Evolutionary conservation across 1,284 basidiomycete species (phyloP).

Genomic region (Leccinum solheimii): DNA sequence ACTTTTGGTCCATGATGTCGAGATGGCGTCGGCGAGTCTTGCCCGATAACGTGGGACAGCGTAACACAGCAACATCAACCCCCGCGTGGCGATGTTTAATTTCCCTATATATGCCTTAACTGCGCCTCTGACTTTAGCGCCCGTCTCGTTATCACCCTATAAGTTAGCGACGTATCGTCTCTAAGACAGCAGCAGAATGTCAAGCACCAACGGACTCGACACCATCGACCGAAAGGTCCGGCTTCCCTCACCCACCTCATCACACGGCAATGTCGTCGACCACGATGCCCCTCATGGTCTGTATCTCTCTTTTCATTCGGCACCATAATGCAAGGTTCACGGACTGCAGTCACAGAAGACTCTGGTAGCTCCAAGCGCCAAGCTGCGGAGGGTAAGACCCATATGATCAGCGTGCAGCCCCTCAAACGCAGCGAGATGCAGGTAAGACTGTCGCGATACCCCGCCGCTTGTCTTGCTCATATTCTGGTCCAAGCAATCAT

Average conservation of each 20-base stretch:
- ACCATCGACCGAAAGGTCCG: slow-evolving; percentile 51
- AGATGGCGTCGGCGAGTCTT: background rate
- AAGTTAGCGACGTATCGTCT: slow-evolving; percentile 11
- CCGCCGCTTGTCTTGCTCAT: slow-evolving; percentile 14
- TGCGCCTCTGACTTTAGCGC: background rate
- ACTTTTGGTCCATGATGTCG: slow-evolving; percentile 22
- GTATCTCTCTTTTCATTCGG: slow-evolving; percentile 20
- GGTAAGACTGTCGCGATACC: slow-evolving; percentile 39
- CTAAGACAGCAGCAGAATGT: slow-evolving; percentile 23
- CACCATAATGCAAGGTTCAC: slow-evolving; percentile 10
- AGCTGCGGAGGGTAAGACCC: slow-evolving; percentile 31
- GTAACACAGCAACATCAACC: background rate
- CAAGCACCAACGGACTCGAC: slow-evolving; percentile 32
- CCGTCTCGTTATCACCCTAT: slow-evolving; percentile 13
- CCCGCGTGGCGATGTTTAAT: background rate
- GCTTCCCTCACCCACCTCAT: slow-evolving; percentile 44
- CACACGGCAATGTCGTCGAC: slow-evolving; percentile 71
- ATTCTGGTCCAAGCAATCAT: slow-evolving; percentile 61
- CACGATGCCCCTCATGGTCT: slow-evolving; percentile 68
- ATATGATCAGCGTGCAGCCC: slow-evolving; percentile 75
- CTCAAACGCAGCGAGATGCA: slow-evolving; percentile 85
- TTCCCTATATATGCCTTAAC: background rate
- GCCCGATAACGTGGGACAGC: background rate
- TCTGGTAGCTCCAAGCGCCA: slow-evolving; percentile 35
- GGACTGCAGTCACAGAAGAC: slow-evolving; percentile 57